phyloP scores from a whole-genome alignment of 2,329 filamentous ascomycete species.

The Colletotrichum truncatum region DNA sequence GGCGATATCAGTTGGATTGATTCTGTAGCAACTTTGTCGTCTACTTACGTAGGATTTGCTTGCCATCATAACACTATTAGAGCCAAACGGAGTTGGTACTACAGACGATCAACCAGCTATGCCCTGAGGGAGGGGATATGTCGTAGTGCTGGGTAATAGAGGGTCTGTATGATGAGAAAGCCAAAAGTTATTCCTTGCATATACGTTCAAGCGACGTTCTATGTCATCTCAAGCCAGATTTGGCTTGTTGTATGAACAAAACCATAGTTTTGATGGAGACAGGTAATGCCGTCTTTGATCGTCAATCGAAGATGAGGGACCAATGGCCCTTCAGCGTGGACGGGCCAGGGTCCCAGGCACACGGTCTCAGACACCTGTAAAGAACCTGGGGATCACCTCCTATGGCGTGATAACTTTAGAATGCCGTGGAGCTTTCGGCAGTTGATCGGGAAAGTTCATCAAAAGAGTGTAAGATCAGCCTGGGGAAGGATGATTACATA shows the following conservation, averaged over 20 bases:
- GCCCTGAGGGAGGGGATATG: too few relatives aligned
- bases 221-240: too few relatives aligned
- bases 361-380: constrained; percentile 4
- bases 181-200: too few relatives aligned
- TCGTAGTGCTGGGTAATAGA: too few relatives aligned
- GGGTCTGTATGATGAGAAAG: too few relatives aligned
- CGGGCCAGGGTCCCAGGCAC: background rate
- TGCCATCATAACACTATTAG: background rate
- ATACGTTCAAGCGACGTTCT: too few relatives aligned
- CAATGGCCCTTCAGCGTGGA: background rate
- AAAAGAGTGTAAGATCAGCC: background rate
- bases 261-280: background rate
- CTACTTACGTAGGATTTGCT: background rate
- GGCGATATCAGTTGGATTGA: background rate
- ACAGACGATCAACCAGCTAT: too few relatives aligned
- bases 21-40: background rate
- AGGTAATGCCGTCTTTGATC: background rate
- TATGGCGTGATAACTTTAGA: background rate
- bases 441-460: background rate
- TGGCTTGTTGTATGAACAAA: too few relatives aligned
- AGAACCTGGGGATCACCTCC: background rate
- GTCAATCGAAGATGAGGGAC: background rate
- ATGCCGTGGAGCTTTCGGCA: constrained; percentile 2
- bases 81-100: background rate
- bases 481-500: background rate